Base-by-base conservation (phyloP, 176 grass and related monocot species). In the Phyllostachys edulis region DNA sequence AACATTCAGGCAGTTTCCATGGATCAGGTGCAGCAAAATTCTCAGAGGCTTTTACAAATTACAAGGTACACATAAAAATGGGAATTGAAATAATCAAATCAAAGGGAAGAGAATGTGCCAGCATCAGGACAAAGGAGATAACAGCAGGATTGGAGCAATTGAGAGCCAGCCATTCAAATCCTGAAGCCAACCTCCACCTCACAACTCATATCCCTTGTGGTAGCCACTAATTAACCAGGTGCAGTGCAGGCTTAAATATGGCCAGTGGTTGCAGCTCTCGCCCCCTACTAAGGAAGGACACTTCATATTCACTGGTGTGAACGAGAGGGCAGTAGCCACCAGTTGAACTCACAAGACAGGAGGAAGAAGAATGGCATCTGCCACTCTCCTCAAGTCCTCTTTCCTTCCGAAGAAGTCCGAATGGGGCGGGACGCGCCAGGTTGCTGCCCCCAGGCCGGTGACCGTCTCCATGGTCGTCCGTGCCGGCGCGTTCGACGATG, bases 361-460 rank as follows among this genome's bases (percentile, higher is more conserved):
- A 15, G 2, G 32, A 81, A 21, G 32, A 60, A 57, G 49, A 47
- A 98, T 98, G 95, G 90, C 89, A 9, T 93, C 95, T 79, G 89
- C 90, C 36, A 80, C 90, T 64, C 79, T 98, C 21, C 89, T 98
- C 89, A 95, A 91, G 79, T 95, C 95, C 60, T 98, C 95, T 37
- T 94, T 98, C 90, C 92, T 98, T 63, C 92, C 92, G 74, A 98
- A 85, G 82, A 98, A 85, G 54, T 23, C 89, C 14, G 90, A 91
- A 86, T 97, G 90, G 89, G 82, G 88, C 79, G 80, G 59, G 5
- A 52, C 80, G 0, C 26, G 78, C 23, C 84, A 88, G n/a, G 36
- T 75, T 9, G 63, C 92, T 8, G 72, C 76, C 0, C 29, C 71
- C 67, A 69, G 84, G 24, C 88, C 67, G 38, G 54, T 76, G 14